These are phyloP conservation scores for Rhynchospora tenuis DNA, from an alignment of 176 grass and related monocot species.

Conservation along the genomic window DNA sequence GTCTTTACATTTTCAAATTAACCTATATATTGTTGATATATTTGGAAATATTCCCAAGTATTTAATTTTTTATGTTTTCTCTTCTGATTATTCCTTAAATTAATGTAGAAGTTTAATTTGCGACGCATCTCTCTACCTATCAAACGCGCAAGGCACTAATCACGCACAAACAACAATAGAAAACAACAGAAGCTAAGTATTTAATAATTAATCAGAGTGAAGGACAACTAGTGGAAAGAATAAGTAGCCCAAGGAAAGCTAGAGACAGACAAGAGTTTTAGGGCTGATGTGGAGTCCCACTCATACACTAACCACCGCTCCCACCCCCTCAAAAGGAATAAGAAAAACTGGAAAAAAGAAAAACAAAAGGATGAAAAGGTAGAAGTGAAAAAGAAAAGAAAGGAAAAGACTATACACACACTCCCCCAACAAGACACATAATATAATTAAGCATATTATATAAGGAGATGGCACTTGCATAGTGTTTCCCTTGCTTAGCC, in stretches of 20 bases:
- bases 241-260: not conserved
- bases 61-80: not conserved
- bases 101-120: not conserved
- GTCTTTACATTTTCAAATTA: not conserved
- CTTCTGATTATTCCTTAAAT: not conserved
- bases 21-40: not conserved
- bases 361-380: not conserved
- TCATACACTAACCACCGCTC: slow-evolving; percentile 34
- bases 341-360: not conserved
- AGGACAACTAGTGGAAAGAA: slow-evolving; percentile 1
- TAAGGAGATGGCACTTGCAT: slow-evolving; percentile 11
- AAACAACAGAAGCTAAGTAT: not conserved
- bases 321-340: not conserved
- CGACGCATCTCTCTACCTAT: not conserved
- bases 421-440: not conserved
- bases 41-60: not conserved
- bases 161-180: slow-evolving; percentile 3
- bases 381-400: slow-evolving; percentile 8
- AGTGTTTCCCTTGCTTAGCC: slow-evolving; percentile 2
- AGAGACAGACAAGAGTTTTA: slow-evolving; percentile 4
- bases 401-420: not conserved
- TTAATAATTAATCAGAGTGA: not conserved
- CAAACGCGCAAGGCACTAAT: not conserved
- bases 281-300: slow-evolving; percentile 14
- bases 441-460: slow-evolving; percentile 6